Conservation (phyloP, 768 basidiomycete species). For the Kockovaella imperatae region DNA sequence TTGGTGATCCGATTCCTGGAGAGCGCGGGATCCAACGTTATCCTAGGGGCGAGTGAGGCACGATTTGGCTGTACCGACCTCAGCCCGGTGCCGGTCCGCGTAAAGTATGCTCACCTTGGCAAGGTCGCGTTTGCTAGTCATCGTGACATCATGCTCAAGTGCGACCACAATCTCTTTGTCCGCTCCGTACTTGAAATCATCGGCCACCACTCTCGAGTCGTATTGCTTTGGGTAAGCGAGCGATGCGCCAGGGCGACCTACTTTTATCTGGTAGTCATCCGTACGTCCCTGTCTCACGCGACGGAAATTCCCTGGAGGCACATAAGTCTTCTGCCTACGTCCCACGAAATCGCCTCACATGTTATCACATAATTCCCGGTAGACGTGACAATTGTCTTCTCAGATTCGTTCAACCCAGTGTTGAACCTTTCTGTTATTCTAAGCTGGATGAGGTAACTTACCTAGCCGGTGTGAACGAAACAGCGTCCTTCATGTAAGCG, state of each 20-base stretch:
- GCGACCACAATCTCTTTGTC: conserved; percentile 98
- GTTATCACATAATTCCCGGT: conserved; percentile 86
- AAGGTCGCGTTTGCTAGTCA: conserved; percentile 87
- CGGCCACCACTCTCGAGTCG: conserved; percentile 87
- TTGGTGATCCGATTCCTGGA: conserved; percentile 8
- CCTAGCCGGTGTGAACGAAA: conserved; percentile 91
- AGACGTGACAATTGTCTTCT: conserved; percentile 92
- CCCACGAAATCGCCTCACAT: conserved; percentile 54
- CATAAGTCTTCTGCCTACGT: neutral
- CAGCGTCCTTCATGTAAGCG: conserved; percentile 80
- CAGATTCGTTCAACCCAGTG: conserved; percentile 73
- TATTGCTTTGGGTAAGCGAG: conserved; percentile 50
- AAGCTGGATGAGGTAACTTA: conserved; percentile 39
- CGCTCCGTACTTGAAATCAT: conserved; percentile 95
- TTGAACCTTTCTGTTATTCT: conserved; percentile 62
- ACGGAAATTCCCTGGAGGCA: conserved; percentile 63
- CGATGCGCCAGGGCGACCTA: conserved; percentile 23
- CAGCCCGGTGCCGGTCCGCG: neutral
- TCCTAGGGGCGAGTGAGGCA: conserved; percentile 25
- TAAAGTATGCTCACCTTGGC: conserved; percentile 58
- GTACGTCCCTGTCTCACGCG: conserved; percentile 87
- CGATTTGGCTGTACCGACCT: conserved; percentile 20
- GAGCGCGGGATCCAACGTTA: conserved; percentile 5
- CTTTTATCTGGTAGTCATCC: conserved; percentile 91
- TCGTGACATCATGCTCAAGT: conserved; percentile 83